A percentile compares a stretch with the other conserved stretches of the same genome.
These are phyloP conservation scores for Monosporascus sp. DNA, from an alignment of 2,329 filamentous ascomycete species.

Conservation along the genomic window DNA sequence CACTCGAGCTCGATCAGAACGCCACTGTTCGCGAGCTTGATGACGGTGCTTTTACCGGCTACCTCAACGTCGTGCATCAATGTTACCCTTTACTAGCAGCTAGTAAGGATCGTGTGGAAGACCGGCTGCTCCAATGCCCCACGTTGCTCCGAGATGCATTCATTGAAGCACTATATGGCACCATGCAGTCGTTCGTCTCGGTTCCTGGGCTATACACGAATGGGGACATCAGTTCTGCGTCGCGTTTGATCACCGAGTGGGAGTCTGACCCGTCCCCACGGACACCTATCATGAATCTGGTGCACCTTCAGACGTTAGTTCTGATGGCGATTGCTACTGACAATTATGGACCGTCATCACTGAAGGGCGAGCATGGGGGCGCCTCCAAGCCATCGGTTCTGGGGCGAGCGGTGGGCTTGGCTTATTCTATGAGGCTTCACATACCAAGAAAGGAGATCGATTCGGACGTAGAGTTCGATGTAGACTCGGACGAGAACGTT, in stretches of 20 bases:
- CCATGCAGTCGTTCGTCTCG: conserved; percentile 48
- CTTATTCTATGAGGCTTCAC: conserved; percentile 61
- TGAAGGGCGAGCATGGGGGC: conserved; percentile 36
- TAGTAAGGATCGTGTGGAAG: conserved; percentile 50
- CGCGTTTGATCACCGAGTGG: conserved; percentile 46
- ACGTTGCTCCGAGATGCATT: conserved; percentile 58
- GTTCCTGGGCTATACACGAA: conserved; percentile 30
- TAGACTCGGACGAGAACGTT: conserved; percentile 58
- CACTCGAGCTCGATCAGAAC: conserved; percentile 27
- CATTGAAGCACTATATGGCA: conserved; percentile 54
- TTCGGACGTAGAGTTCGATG: conserved; percentile 41
- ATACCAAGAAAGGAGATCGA: conserved; percentile 30
- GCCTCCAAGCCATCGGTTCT: conserved; percentile 51
- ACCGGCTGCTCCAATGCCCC: conserved; percentile 52
- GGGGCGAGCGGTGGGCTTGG: conserved; percentile 60
- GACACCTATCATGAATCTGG: conserved; percentile 39
- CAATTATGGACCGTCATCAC: conserved; percentile 41
- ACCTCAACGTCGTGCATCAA: conserved; percentile 60
- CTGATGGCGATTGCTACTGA: conserved; percentile 63
- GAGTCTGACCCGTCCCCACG: conserved; percentile 37
- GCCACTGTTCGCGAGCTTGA: conserved; percentile 33
- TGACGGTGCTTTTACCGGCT: conserved; percentile 44
- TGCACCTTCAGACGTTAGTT: conserved; percentile 63
- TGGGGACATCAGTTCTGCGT: conserved; percentile 40
- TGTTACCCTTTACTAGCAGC: conserved; percentile 61